Evolutionary conservation across 1,139 yeast species (phyloP), one percentile per base, ranked within the genome.

Genomic region (Yamadazyma diddensiae): DNA sequence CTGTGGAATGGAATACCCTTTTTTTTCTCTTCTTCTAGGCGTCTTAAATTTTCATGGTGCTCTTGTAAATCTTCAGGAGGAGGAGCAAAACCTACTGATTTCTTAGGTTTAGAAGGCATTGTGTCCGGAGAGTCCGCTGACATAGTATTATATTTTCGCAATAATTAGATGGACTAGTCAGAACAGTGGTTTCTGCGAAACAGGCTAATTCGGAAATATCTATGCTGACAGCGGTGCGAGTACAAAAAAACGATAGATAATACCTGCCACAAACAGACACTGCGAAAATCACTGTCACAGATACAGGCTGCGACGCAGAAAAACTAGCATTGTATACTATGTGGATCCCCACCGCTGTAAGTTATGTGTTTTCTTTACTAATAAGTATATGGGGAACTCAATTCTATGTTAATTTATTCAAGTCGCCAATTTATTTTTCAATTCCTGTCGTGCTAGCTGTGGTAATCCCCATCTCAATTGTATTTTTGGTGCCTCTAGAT

Each of bases 391-490:
- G 56, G 32, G 70, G 70, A 22, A 59, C 65, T 29, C 66, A 53
- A 34, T 53, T 51, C 40, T 63, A 67, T 39, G 62, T 68, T 25
- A 60, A 62, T 32, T 37, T 68, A n/a, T 55, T 55, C 45, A 50
- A 49, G 30, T 62, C 61, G 37, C 72, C 73, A 15, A 21, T 50
- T 4, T 64, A 58, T 37, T 48, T 63, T 27, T 53, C 52, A 45
- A 36, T 62, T 4, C 63, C 73, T 3, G 42, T 68, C 16, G 46
- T 62, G 2, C 41, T 67, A 36, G 70, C 72, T 10, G 68, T 67
- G n/a, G 65, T 60, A 37, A 55, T 67, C 21, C 75, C 75, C 13
- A 46, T 66, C 11, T 64, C 71, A 8, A 65, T 69, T 32, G 58
- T 65, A 8, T 55, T 62, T 22, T 50, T 67, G 13, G 47, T 67